Percentiles rank a stretch among this genome's conserved stretches.
Conservation (phyloP, 2,329 filamentous ascomycete species). For the Gnomoniopsis smithogilvyi region DNA sequence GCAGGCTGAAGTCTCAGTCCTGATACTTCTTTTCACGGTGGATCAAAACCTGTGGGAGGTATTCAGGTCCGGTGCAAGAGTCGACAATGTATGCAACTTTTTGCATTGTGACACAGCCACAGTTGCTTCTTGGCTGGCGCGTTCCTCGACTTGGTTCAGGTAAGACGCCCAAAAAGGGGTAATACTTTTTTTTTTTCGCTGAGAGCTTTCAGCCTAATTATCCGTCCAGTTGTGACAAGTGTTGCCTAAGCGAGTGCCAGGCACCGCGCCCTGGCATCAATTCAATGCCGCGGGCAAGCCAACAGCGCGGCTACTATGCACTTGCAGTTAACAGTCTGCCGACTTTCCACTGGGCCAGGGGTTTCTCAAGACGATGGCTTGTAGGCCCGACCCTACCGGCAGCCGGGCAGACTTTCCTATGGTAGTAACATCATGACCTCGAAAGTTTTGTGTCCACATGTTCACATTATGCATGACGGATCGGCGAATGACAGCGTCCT, state of each 20-base stretch:
- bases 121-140: background rate
- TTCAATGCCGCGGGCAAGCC: background rate
- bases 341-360: background rate
- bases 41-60: no score
- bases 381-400: background rate
- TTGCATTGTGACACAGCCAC: background rate
- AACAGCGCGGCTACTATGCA: background rate
- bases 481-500: background rate
- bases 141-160: background rate
- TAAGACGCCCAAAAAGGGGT: background rate
- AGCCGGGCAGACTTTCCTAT: constrained; percentile 5
- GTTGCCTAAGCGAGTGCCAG: background rate
- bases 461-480: background rate
- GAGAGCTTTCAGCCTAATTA: background rate
- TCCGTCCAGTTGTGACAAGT: background rate
- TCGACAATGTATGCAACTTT: background rate
- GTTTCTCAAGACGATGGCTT: background rate
- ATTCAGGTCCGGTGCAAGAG: background rate
- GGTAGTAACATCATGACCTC: background rate
- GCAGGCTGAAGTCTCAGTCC: no score
- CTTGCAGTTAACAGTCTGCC: background rate
- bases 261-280: background rate
- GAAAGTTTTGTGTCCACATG: constrained; percentile 15
- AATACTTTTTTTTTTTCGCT: background rate
- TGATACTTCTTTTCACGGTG: no score